Evolutionary conservation across 805 yeast species (phyloP).

Genomic region (Ogataea allantospora): DNA sequence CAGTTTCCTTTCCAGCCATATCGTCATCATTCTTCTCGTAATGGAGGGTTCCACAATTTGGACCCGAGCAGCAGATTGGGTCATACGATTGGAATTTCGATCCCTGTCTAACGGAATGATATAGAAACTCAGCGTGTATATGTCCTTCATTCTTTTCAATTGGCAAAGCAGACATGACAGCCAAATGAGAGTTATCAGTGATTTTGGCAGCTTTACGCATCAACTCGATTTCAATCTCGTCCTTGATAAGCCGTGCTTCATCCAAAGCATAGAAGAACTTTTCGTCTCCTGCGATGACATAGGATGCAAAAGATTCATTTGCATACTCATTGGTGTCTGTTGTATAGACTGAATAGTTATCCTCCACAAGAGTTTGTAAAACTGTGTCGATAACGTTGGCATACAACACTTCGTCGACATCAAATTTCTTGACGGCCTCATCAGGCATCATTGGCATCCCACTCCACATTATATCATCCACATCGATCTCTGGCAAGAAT

Average conservation of each 20-base stretch:
- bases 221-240: constrained; percentile 71
- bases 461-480: constrained; percentile 95
- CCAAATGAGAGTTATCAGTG: constrained; percentile 83
- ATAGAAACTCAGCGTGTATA: constrained; percentile 91
- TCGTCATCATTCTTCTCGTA: constrained; percentile 78
- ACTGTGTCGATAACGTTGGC: constrained; percentile 45
- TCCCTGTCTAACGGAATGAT: constrained; percentile 93
- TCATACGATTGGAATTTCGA: constrained; percentile 87
- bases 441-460: constrained; percentile 75
- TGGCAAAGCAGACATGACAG: constrained; percentile 91
- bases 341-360: constrained; percentile 41
- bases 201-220: constrained; percentile 80
- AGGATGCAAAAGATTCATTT: constrained; percentile 32
- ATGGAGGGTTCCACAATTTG: constrained; percentile 87
- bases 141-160: constrained; percentile 87
- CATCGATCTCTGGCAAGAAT: constrained; percentile 79
- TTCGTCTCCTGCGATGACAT: constrained; percentile 42
- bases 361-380: constrained; percentile 31
- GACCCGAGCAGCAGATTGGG: constrained; percentile 94
- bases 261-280: constrained; percentile 73
- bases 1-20: constrained; percentile 55
- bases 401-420: constrained; percentile 80
- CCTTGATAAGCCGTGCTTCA: constrained; percentile 84
- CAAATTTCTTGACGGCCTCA: constrained; percentile 63
- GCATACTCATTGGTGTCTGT: constrained; percentile 54